Evolutionary conservation across 2,329 filamentous ascomycete genomes (phyloP).

Genomic region (Beauveria rudraprayagi): DNA sequence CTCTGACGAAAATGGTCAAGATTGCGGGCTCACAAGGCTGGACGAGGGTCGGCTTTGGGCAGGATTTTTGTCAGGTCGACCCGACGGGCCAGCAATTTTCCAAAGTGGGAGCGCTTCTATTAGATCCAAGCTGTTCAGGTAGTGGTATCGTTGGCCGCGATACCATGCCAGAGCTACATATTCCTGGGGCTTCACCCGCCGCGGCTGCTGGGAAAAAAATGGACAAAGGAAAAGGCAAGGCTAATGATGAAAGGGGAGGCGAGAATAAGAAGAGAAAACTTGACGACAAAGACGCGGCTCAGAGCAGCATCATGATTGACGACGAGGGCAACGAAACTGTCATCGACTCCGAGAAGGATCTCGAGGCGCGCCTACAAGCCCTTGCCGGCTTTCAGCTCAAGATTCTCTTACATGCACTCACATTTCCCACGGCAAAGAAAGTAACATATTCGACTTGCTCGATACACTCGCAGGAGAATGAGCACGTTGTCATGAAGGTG

Average conservation of each 20-base stretch:
- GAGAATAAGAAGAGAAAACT: slow-evolving; percentile 36
- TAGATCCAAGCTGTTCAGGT: slow-evolving; percentile 93
- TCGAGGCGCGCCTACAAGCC: slow-evolving; percentile 58
- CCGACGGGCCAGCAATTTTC: slow-evolving; percentile 53
- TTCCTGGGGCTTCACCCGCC: slow-evolving; percentile 34
- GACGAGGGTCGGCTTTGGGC: slow-evolving; percentile 61
- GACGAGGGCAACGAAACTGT: slow-evolving; percentile 50
- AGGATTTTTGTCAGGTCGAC: slow-evolving; percentile 76
- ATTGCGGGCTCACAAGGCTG: slow-evolving; percentile 61
- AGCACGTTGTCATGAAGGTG: slow-evolving; percentile 68
- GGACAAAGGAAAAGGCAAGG: slow-evolving; percentile 14
- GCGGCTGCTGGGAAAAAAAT: slow-evolving; percentile 13
- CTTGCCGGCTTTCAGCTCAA: slow-evolving; percentile 75
- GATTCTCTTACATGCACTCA: slow-evolving; percentile 75
- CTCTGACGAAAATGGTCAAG: slow-evolving; percentile 75
- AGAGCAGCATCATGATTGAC: slow-evolving; percentile 38
- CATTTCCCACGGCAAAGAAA: slow-evolving; percentile 64
- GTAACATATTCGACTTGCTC: slow-evolving; percentile 96
- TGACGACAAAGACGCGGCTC: slow-evolving; percentile 24
- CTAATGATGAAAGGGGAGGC: neutral
- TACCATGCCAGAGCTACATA: slow-evolving; percentile 59
- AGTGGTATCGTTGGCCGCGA: slow-evolving; percentile 90
- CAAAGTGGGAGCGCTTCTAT: slow-evolving; percentile 70
- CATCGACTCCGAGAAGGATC: slow-evolving; percentile 44
- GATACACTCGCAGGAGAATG: slow-evolving; percentile 79